Evolutionary conservation across 352 stramenopile species (phyloP).

Genomic region (Globisporangium emineosum): DNA sequence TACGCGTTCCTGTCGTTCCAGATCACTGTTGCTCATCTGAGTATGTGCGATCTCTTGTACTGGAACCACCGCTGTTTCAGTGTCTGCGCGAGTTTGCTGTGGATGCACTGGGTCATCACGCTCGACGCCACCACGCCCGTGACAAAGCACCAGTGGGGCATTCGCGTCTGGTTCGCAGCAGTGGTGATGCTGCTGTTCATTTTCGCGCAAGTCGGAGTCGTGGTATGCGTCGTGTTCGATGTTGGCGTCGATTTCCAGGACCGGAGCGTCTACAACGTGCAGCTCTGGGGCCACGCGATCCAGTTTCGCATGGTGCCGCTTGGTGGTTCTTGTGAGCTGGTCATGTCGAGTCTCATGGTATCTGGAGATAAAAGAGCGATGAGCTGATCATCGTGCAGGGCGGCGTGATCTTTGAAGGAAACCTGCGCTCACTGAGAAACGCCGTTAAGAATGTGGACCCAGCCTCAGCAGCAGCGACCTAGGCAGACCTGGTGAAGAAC

Average conservation of each 20-base stretch:
- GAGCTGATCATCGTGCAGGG: constrained; percentile 20
- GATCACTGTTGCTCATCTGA: constrained; percentile 13
- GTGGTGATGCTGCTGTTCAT: constrained; percentile 13
- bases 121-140: constrained; percentile 16
- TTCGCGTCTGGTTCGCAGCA: constrained; percentile 1
- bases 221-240: constrained; percentile 6
- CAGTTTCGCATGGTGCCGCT: constrained; percentile 7
- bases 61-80: constrained; percentile 13
- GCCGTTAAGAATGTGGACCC: not conserved
- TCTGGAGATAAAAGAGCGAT: constrained; percentile 1
- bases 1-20: constrained; percentile 21
- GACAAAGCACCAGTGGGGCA: constrained; percentile 6
- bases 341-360: constrained; percentile 11
- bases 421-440: not conserved
- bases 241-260: not conserved
- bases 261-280: constrained; percentile 1
- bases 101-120: constrained; percentile 20
- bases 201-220: not conserved
- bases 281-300: not conserved
- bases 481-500: not conserved
- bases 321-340: constrained; percentile 12
- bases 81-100: constrained; percentile 16
- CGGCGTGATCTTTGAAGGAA: constrained; percentile 4
- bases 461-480: not conserved
- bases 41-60: constrained; percentile 15